phyloP scores from a whole-genome alignment of 805 yeast genomes.

The Limtongozyma cylindracea region DNA sequence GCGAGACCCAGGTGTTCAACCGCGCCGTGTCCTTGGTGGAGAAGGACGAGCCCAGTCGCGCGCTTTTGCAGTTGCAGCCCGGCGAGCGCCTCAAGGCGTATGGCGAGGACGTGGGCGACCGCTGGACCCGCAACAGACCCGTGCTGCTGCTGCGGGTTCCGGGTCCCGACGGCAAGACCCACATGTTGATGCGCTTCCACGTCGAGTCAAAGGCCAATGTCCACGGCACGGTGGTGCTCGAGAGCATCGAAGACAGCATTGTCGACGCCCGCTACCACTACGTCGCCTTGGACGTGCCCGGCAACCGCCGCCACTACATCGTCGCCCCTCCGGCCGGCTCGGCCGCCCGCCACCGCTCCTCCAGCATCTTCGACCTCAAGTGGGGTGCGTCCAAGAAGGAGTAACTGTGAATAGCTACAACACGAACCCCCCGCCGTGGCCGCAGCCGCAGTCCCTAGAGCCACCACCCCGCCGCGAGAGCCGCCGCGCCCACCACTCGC shows the following conservation, averaged over 20 bases:
- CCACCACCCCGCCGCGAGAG: no score
- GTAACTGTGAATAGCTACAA: no score
- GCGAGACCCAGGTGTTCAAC: constrained; percentile 79
- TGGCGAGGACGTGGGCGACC: constrained; percentile 47
- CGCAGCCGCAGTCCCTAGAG: no score
- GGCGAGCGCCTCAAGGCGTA: constrained; percentile 55
- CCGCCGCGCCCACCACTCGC: no score
- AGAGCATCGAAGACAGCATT: constrained; percentile 47
- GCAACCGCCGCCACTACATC: constrained; percentile 39
- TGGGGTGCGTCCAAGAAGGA: constrained; percentile 73
- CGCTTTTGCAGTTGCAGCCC: constrained; percentile 23
- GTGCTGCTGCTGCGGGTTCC: constrained; percentile 38
- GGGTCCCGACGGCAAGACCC: constrained; percentile 61
- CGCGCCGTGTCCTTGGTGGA: constrained; percentile 62
- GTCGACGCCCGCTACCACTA: constrained; percentile 47
- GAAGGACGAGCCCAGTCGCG: constrained; percentile 32
- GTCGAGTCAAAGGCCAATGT: constrained; percentile 43
- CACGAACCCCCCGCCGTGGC: no score
- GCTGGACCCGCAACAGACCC: constrained; percentile 80
- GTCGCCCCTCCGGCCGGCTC: no score
- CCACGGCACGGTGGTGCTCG: constrained; percentile 53
- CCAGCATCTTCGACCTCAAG: constrained; percentile 55
- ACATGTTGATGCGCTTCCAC: constrained; percentile 62
- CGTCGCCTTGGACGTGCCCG: constrained; percentile 55
- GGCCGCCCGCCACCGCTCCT: no score